A percentile compares a stretch with the other conserved stretches of the same genome.
These are phyloP conservation scores for Breviolum minutum DNA, from an alignment of 73 alveolate species.

Conservation along the genomic window DNA sequence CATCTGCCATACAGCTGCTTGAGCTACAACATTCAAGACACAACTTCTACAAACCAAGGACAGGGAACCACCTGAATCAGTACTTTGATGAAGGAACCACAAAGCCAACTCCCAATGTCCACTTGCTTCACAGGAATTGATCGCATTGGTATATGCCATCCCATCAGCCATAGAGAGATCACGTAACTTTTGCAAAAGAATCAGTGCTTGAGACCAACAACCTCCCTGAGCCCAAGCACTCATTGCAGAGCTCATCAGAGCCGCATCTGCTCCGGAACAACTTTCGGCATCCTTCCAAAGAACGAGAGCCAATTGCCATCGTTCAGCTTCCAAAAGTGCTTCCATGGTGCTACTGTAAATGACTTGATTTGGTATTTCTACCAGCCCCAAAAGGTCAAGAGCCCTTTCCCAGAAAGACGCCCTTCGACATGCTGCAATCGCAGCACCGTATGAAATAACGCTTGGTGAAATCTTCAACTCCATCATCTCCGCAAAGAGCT, in stretches of 20 bases:
- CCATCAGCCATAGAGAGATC: slow-evolving; percentile 23
- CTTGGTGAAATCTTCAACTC: slow-evolving; percentile 1
- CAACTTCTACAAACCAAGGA: slow-evolving; percentile 26
- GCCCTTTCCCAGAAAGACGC: slow-evolving; percentile 77
- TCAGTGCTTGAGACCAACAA: not conserved
- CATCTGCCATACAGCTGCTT: slow-evolving; percentile 34
- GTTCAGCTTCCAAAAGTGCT: slow-evolving; percentile 29
- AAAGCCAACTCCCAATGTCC: slow-evolving; percentile 73
- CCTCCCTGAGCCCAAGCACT: slow-evolving; percentile 88
- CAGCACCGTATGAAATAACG: slow-evolving; percentile 48
- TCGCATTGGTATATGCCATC: slow-evolving; percentile 52
- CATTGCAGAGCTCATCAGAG: slow-evolving; percentile 57
- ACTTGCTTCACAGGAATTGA: slow-evolving; percentile 44
- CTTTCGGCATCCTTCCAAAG: slow-evolving; percentile 39
- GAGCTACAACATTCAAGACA: not conserved
- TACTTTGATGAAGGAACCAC: not conserved
- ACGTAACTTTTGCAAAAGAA: not conserved
- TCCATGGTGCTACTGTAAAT: slow-evolving; percentile 61
- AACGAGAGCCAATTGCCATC: slow-evolving; percentile 40
- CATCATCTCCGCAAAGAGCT: slow-evolving; percentile 38
- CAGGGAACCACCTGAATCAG: not conserved
- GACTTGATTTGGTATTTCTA: slow-evolving; percentile 15
- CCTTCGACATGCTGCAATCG: slow-evolving; percentile 52
- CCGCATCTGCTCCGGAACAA: not conserved
- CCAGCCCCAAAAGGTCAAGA: not conserved